Evolutionary conservation across 805 yeast genomes (phyloP), one percentile per base, ranked within the genome.

Genomic region (Dipodascus albidus): DNA sequence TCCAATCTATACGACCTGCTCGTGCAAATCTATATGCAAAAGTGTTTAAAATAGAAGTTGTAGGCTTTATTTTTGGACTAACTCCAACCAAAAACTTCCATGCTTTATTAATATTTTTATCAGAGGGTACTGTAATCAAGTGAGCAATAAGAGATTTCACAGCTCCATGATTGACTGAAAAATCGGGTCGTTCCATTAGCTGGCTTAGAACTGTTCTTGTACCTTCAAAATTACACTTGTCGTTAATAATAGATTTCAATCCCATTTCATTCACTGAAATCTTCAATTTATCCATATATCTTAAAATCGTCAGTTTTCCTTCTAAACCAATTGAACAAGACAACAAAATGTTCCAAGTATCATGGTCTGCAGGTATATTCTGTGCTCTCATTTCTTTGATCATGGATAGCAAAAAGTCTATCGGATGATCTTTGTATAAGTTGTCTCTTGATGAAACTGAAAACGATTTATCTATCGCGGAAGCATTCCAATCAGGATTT

Each of bases 301-400:
- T 35, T 19, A 55, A 33, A 11, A 58, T 33, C 11, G 24, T 21
- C 31, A 51, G 27, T 23, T 51, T 53, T 3, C 47, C 49, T 33
- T 38, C 31, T 23, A 53, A 52, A 9, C 50, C 47, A 27, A 55
- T 52, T 27, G 52, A 19, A 8, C 50, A 27, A 23, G 49, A 23
- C 23, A 61, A 50, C 3, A 60, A 48, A 15, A 57, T 57, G 38
- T 56, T 59, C 63, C 64, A 61, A 2, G 63, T 60, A 33, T 54
- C 58, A 21, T 49, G 19, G 42, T 58, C 53, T 3, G 59, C 60
- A 2, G 53, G 49, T 17, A 61, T 35, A 15, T 50, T 48, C 19
- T 23, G 31, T 6, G 47, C 23, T 15, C 24, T 20, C 64, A 61
- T 61, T 9, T 41, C 27, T 19, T 41, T 44, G 31, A 60, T 51